These are phyloP conservation scores for Populus nigra DNA, from an alignment of 345 rosid species.

Conservation along the genomic window DNA sequence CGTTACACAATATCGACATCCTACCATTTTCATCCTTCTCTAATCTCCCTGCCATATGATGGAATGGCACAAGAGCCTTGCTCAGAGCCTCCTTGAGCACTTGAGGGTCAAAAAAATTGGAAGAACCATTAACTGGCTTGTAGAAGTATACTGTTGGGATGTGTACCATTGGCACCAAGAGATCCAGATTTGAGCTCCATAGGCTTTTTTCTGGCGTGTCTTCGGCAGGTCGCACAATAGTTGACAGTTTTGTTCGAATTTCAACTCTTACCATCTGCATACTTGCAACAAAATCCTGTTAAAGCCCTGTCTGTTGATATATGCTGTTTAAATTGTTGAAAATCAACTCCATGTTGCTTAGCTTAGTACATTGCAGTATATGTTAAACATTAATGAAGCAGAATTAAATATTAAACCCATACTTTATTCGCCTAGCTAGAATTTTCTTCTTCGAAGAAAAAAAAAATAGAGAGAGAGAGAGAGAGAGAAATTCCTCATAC, in stretches of 20 bases:
- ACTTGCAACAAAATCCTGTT: background rate
- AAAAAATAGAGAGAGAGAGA: too few species aligned
- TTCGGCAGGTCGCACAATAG: slow-evolving; percentile 18
- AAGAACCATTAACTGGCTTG: slow-evolving; percentile 9
- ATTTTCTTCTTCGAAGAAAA: too few species aligned
- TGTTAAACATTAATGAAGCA: too few species aligned
- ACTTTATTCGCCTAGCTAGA: too few species aligned
- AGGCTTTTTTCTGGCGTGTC: slow-evolving; percentile 24
- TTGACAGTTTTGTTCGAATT: slow-evolving; percentile 10
- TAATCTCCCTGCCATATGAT: slow-evolving; percentile 38
- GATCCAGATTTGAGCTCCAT: slow-evolving; percentile 32
- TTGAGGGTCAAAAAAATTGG: slow-evolving; percentile 11
- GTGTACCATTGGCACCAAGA: slow-evolving; percentile 1
- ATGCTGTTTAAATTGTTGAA: too few species aligned
- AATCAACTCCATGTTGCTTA: too few species aligned
- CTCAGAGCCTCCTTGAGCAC: slow-evolving; percentile 32
- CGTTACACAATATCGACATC: slow-evolving; percentile 33
- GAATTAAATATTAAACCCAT: too few species aligned
- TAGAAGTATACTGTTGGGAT: slow-evolving; percentile 19
- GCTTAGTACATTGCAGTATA: too few species aligned
- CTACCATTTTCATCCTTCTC: slow-evolving; percentile 27
- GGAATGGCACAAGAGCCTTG: slow-evolving; percentile 32
- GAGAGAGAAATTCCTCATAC: too few species aligned
- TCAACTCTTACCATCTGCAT: background rate
- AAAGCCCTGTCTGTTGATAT: too few species aligned